Base-by-base conservation (phyloP, 2,329 filamentous ascomycete species). In the Fusarium tupiense region DNA sequence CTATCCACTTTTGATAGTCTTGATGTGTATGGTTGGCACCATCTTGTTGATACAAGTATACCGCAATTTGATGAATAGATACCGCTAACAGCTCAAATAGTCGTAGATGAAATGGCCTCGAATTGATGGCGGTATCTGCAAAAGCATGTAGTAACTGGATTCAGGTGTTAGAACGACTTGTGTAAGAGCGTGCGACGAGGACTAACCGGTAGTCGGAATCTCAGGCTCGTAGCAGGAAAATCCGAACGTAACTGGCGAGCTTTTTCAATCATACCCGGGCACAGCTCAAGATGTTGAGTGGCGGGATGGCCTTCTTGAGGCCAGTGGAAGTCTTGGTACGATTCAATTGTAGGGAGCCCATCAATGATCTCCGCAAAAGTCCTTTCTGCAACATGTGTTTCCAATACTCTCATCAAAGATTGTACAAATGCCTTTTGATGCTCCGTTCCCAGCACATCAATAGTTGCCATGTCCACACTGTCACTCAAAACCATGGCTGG, bases 331-430 rank as follows among this genome's bases (percentile, higher is more conserved):
- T 63, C 53, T 3, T 17, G 24, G 9, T 19, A 50, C 0, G 58
- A 61, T 0, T 41, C 16, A 0, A 44, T 22, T 0, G 49, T 63
- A 4, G 71, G 71, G 1, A 74, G 24, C 1, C 70, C 70, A 17
- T 73, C 71, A 38, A 74, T 41, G 14, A 74, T 74, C 37, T 74
- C 29, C 0, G 67, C 67, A 1, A 50, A 63, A 0, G 70, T 62
- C 12, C 26, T 24, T n/a, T 61, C 70, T 7, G 43, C 46, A 0
- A 47, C 10, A 3, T 54, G 24, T 24, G 68, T 66, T 11, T 47
- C 43, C 16, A 70, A 1, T 5, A 70, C 14, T 26, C 50, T 64
- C 12, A 0, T 4, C 7, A 71, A 3, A 8, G 60, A 19, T 43
- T 29, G 26, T 2, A 26, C 22, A 2, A 69, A 53, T 22, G 53